These are phyloP conservation scores for Sungouiella blattae DNA, from an alignment of 805 yeast species.

Conservation along the genomic window DNA sequence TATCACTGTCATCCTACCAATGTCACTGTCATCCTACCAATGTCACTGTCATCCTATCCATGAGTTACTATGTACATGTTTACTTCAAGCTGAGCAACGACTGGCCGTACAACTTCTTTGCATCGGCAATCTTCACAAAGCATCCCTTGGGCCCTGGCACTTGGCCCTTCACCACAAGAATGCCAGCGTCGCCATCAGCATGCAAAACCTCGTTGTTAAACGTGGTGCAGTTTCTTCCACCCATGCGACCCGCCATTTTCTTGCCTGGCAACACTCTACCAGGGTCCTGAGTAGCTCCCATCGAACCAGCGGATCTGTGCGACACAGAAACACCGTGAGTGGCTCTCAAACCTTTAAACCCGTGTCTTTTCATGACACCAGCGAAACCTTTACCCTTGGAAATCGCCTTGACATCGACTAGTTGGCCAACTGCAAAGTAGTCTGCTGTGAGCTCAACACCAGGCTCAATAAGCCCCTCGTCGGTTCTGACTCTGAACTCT, in stretches of 20 bases:
- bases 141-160: constrained; percentile 87
- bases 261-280: constrained; percentile 96
- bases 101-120: constrained; percentile 53
- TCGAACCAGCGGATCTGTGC: constrained; percentile 96
- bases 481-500: constrained; percentile 77
- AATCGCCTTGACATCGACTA: constrained; percentile 73
- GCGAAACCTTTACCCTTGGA: constrained; percentile 95
- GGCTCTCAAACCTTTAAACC: constrained; percentile 84
- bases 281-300: constrained; percentile 93
- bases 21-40: no score
- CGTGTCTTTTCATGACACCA: constrained; percentile 97
- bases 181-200: constrained; percentile 77
- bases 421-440: constrained; percentile 79
- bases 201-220: constrained; percentile 75
- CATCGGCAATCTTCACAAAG: constrained; percentile 73
- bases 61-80: constrained; percentile 13
- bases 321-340: constrained; percentile 93
- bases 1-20: no score
- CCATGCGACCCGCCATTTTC: constrained; percentile 98
- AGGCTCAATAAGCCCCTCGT: constrained; percentile 61
- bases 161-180: constrained; percentile 80
- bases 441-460: constrained; percentile 82
- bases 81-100: constrained; percentile 21
- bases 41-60: no score
- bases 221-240: constrained; percentile 67